Base-by-base conservation (phyloP, 2,329 filamentous ascomycete genomes). In the Botrytis porri region DNA sequence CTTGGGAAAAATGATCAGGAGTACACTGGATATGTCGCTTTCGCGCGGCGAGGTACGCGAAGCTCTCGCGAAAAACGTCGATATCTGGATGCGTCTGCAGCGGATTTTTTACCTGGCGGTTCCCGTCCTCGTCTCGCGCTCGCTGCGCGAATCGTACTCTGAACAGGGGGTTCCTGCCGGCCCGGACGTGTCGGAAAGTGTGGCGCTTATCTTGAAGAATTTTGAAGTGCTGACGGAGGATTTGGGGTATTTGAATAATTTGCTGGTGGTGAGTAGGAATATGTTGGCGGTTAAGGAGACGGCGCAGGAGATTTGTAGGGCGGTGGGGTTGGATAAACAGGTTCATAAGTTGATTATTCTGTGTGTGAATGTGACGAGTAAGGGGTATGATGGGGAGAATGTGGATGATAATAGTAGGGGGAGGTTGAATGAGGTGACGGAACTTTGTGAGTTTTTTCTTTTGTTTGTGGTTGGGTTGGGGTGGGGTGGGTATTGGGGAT, bases 231-330 rank as follows among this genome's bases (percentile, higher is more conserved):
- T 91, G 73, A 88, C 89, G 77, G 88, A 90, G 74, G 89, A 91
- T 73, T 81, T 91, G 72, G 86, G 88, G 70, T 86, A 88, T 73
- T 83, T 91, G 70, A 90, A 90, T 83, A 90, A 90, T 82, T 83
- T 91, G 73, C 88, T 91, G 87, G 88, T 90, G 74, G 89, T 91
- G 78, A 88, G 88, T 1, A 83, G 89, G 67, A 91, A 91, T 75
- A 83, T 91, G 74, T 84, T 91, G 37, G 89, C 90, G 43, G 90
- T 89, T 16, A 86, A 89, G 20, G 87, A 90, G 78, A 87, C 90
- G 5, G 88, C 89, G 2, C 89, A 91, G 79, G 89, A 91, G 76
- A 85, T 91, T 12, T 91, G 89, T 73, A 88, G 88, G 16, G 88
- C 88, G 12, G 87, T 90, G 25, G 85, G 88, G 70, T 90, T 91